Conservation (phyloP, 2,329 filamentous ascomycete genomes). For the Cercospora brassicicola region DNA sequence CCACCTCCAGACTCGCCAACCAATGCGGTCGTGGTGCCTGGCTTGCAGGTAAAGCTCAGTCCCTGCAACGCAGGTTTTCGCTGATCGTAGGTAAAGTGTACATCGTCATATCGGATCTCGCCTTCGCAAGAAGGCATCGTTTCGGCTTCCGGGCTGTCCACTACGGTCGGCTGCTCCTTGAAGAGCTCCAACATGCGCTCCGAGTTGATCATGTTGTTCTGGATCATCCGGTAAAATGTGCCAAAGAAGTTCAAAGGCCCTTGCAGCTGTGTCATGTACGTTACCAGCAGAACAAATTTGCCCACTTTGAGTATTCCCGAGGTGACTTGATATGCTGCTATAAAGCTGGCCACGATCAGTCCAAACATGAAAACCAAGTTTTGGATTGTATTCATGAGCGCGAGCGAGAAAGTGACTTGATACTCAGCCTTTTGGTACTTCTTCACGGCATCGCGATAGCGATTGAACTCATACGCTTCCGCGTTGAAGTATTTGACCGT, state of each 20-base stretch:
- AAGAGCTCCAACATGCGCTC: conserved; percentile 94
- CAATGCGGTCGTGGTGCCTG: conserved; percentile 91
- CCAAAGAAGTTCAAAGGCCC: conserved; percentile 75
- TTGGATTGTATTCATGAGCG: conserved; percentile 62
- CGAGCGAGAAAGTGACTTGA: conserved; percentile 57
- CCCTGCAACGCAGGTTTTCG: conserved; percentile 82
- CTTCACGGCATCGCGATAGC: conserved; percentile 58
- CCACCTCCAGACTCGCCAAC: conserved; percentile 96
- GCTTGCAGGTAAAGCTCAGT: conserved; percentile 78
- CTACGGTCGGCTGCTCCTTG: conserved; percentile 89
- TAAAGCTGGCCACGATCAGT: conserved; percentile 67
- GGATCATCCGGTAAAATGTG: conserved; percentile 92
- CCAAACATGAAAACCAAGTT: conserved; percentile 64
- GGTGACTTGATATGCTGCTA: conserved; percentile 69
- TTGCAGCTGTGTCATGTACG: conserved; percentile 73
- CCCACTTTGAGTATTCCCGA: conserved; percentile 62
- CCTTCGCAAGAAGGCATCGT: conserved; percentile 70
- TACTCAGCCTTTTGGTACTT: conserved; percentile 61
- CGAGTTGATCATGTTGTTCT: conserved; percentile 95
- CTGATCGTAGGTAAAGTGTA: conserved; percentile 85
- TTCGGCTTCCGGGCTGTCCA: conserved; percentile 68
- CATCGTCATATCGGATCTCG: conserved; percentile 81
- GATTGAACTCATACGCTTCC: conserved; percentile 58
- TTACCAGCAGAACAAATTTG: conserved; percentile 69
- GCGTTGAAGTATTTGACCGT: conserved; percentile 67